Conservation (phyloP, 495 filamentous ascomycete genomes). For the Penicillium samsonianum region DNA sequence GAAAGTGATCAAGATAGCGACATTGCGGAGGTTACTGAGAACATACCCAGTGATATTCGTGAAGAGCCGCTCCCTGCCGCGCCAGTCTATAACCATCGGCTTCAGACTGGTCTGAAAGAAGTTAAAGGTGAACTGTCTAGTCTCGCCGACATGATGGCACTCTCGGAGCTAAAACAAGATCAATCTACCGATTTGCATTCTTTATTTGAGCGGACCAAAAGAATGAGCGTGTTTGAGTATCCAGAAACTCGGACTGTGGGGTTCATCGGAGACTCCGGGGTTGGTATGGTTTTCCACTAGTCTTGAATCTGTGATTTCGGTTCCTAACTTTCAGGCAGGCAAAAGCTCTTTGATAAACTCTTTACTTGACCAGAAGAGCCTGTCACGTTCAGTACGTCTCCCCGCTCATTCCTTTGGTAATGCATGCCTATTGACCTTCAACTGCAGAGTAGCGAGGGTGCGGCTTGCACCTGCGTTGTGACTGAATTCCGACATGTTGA, state of each 20-base stretch:
- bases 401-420: too few species aligned
- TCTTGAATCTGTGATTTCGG: too few species aligned
- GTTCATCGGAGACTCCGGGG: slow-evolving; percentile 24
- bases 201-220: neutral
- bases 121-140: slow-evolving; percentile 18
- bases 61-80: slow-evolving; percentile 20
- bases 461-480: slow-evolving; percentile 37
- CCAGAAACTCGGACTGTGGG: slow-evolving; percentile 30
- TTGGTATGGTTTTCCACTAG: neutral
- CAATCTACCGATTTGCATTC: slow-evolving; percentile 8
- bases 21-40: too few species aligned
- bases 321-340: slow-evolving; percentile 10
- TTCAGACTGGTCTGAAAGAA: slow-evolving; percentile 21
- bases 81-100: slow-evolving; percentile 18
- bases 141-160: slow-evolving; percentile 15
- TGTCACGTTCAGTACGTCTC: slow-evolving; percentile 38
- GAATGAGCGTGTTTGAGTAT: slow-evolving; percentile 21
- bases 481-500: slow-evolving; percentile 34
- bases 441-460: too few species aligned
- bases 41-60: slow-evolving; percentile 8
- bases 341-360: slow-evolving; percentile 42
- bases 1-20: too few species aligned
- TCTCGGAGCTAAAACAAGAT: slow-evolving; percentile 9
- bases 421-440: too few species aligned
- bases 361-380: slow-evolving; percentile 24